Conservation (phyloP, 441 rosid species). For the Corymbia citriodora region DNA sequence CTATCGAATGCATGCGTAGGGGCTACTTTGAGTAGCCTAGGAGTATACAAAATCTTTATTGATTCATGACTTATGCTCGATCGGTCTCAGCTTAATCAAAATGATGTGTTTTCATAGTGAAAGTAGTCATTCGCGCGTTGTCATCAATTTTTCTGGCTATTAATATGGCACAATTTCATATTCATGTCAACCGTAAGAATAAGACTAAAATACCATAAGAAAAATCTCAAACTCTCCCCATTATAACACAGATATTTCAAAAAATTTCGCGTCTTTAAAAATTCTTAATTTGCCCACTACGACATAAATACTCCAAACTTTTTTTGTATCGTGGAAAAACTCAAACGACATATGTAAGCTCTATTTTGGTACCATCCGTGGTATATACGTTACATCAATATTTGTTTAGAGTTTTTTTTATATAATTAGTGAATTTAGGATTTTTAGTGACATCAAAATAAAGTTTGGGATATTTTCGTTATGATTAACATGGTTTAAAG, state of each 20-base stretch:
- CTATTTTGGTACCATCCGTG: no score
- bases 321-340: no score
- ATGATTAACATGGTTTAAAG: accelerated
- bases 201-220: neutral
- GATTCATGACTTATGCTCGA: neutral
- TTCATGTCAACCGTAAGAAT: neutral
- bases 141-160: neutral
- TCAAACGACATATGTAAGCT: no score
- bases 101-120: neutral
- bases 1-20: neutral
- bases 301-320: no score
- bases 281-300: no score
- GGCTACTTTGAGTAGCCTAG: neutral
- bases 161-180: neutral
- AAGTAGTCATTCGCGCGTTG: neutral
- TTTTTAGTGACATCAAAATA: no score
- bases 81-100: neutral
- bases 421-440: no score
- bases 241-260: no score
- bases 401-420: no score
- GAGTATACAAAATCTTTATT: neutral
- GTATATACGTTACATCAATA: no score
- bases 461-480: accelerated
- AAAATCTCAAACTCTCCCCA: accelerated
- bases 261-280: accelerated